phyloP scores from a whole-genome alignment of 192 early-diverging fungal species.

The Dimargaris cristalligena region DNA sequence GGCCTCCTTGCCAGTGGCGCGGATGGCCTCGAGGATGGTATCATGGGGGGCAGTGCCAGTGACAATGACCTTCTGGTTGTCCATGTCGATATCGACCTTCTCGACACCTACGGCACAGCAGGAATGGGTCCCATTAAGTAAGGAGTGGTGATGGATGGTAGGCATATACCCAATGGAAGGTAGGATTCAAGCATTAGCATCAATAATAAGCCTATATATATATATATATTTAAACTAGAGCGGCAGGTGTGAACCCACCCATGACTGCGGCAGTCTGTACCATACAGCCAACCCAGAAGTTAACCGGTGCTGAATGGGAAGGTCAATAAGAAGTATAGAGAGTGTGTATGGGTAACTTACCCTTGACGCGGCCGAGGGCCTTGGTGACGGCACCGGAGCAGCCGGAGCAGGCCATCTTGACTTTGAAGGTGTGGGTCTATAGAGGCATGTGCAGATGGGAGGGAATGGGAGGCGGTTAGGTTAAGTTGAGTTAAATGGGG shows the following conservation, averaged over 20 bases:
- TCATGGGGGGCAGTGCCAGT: background rate
- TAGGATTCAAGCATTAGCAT: no score
- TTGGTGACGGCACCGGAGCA: conserved; percentile 59
- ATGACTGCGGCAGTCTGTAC: no score
- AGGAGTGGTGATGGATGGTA: no score
- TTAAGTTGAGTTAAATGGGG: background rate
- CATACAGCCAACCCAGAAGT: no score
- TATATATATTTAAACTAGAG: no score
- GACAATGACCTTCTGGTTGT: background rate
- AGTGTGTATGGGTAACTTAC: conserved; percentile 19
- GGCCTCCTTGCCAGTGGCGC: background rate
- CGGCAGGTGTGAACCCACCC: no score
- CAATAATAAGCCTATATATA: no score
- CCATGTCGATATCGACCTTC: background rate
- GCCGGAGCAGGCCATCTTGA: conserved; percentile 63
- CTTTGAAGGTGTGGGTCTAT: conserved; percentile 40
- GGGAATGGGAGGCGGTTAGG: no score
- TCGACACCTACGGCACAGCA: background rate
- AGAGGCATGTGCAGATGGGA: background rate
- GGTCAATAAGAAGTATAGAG: no score
- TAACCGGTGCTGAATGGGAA: no score
- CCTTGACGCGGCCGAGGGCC: conserved; percentile 38
- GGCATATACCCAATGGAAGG: no score
- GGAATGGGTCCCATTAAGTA: no score
- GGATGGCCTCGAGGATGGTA: background rate